Conservation (phyloP, 1,284 basidiomycete species). For the Schizophyllum amplum region DNA sequence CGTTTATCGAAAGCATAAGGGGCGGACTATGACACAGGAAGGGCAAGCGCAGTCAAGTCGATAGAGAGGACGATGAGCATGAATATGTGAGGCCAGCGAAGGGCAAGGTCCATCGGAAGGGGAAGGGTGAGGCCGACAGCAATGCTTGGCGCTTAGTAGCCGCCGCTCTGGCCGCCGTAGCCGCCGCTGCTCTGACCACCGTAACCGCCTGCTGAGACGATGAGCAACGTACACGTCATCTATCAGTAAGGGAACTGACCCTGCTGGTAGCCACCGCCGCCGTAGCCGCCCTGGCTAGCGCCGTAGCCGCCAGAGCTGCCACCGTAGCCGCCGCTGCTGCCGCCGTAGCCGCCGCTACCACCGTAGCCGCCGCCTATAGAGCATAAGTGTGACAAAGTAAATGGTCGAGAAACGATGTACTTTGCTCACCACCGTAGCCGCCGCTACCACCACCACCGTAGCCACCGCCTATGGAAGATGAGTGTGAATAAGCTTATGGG, state of each 20-base stretch:
- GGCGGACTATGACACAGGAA: not conserved
- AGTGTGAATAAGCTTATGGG: not conserved
- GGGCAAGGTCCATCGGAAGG: constrained; percentile 7
- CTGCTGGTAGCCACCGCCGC: constrained; percentile 16
- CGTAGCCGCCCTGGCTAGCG: constrained; percentile 11
- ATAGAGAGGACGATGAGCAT: not conserved
- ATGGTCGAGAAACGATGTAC: too few species aligned
- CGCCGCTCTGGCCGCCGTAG: constrained; percentile 2
- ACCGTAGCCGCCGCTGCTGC: constrained; percentile 17
- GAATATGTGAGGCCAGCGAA: constrained; percentile 2
- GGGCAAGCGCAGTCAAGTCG: not conserved
- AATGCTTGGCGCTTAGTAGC: constrained; percentile 3
- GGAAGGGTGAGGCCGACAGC: constrained; percentile 9
- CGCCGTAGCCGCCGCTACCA: constrained; percentile 27
- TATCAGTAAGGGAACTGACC: not conserved
- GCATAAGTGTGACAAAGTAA: too few species aligned
- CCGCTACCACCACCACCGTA: constrained; percentile 22
- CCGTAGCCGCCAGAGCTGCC: constrained; percentile 11
- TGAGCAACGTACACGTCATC: not conserved
- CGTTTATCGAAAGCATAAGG: constrained; percentile 8
- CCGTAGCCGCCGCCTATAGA: constrained; percentile 18
- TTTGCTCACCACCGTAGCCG: constrained; percentile 15
- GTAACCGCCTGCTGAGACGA: not conserved
- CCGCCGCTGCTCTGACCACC: not conserved
- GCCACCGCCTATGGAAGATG: constrained; percentile 9